These are phyloP conservation scores for Phialemoniopsis sp. DNA, from an alignment of 2,329 filamentous ascomycete species.

Conservation along the genomic window DNA sequence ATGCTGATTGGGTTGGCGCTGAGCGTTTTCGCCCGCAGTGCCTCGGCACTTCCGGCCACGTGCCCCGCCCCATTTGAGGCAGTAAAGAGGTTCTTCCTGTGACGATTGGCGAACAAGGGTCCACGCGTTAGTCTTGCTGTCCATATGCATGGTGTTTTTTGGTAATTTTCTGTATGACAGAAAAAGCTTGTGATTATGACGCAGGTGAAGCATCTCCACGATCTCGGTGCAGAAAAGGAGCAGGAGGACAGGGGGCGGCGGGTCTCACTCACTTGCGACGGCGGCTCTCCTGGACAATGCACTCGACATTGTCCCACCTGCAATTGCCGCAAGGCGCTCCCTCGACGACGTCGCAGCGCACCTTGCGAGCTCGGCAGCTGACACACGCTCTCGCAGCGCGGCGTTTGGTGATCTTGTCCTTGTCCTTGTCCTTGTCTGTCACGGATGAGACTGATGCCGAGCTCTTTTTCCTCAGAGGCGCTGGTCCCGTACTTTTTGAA, in stretches of 20 bases:
- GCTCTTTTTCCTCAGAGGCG: conserved; percentile 3
- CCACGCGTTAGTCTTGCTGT: conserved; percentile 2
- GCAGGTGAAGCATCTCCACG: conserved; percentile 4
- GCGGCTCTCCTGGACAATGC: conserved; percentile 75
- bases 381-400: conserved; percentile 90
- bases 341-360: conserved; percentile 90
- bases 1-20: conserved; percentile 26
- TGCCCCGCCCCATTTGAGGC: conserved; percentile 25
- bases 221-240: neutral
- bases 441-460: conserved; percentile 7
- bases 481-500: neutral
- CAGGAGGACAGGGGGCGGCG: conserved; percentile 1
- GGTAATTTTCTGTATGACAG: neutral
- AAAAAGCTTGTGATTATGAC: conserved; percentile 11
- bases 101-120: conserved; percentile 15
- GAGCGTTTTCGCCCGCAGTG: conserved; percentile 32
- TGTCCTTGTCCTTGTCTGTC: conserved; percentile 34
- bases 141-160: neutral
- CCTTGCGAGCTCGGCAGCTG: conserved; percentile 83
- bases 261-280: conserved; percentile 69
- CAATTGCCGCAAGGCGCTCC: conserved; percentile 86
- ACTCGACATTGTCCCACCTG: conserved; percentile 74
- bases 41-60: conserved; percentile 33
- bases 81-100: conserved; percentile 39
- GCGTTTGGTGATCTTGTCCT: conserved; percentile 61